Evolutionary conservation across 345 rosid species (phyloP), one percentile per base, ranked within the genome.

Genomic region (Ricinus communis): DNA sequence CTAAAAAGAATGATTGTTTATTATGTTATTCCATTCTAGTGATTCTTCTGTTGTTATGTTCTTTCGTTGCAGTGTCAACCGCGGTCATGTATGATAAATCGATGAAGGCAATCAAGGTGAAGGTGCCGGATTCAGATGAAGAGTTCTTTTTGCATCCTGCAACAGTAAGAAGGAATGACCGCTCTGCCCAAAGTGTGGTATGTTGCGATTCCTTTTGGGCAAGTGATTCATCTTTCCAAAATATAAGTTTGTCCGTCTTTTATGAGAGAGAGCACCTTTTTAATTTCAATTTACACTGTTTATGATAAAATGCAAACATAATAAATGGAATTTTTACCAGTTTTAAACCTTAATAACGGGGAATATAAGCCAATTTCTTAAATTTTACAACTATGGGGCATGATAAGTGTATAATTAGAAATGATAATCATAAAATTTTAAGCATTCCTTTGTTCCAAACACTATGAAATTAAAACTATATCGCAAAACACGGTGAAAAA

Each of bases 141-240:
- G 98, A 88, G 79, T 87, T 94, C 87, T 79, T 86, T 82, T 86
- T 90, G 52, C 96, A 94, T 79, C 97, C 98, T 68, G 97, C 98
- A 41, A 94, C 91, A 2, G 96, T 94, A 36, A 90, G 98, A 79
- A 80, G 97, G 75, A 94, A 94, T 22, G 97, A 94, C 63, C 91
- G 87, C 62, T 94, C 97, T 27, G 95, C 97, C 0, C 91, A 87
- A 78, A 94, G 98, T 69, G 96, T 91, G 95, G 98, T 94, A 88
- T 57, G 82, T 82, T 6, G 21, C 10, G 16, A n/a, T 43, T 70
- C 70, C 4, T 36, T 66, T 2, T 61, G 55, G 45, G 41, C 33
- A 63, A 19, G 27, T 28, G 25, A 24, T 51, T 24, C 30, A 28
- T 38, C 54, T 46, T 33, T 62, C 19, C 6, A 0, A 30, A 18